Evolutionary conservation across 2,329 filamentous ascomycete genomes (phyloP).

Genomic region (Phoma herbarum): DNA sequence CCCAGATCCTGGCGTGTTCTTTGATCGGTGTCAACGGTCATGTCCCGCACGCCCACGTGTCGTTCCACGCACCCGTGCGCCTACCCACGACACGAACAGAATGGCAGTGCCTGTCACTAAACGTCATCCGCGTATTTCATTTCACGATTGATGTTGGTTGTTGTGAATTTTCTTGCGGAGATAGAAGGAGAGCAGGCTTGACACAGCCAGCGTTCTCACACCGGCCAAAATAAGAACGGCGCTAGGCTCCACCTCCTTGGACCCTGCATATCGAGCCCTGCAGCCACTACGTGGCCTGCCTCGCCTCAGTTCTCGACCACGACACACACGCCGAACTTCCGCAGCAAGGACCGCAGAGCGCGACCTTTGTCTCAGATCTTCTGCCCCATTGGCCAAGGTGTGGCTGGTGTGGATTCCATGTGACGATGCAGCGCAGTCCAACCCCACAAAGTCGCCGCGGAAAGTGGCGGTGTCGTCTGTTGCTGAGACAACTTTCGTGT

Average conservation of each 20-base stretch:
- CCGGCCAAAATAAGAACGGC: conserved; percentile 16
- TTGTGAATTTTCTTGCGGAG: neutral
- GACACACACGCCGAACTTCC: conserved; percentile 13
- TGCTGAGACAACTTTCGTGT: conserved; percentile 22
- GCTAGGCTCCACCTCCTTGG: conserved; percentile 14
- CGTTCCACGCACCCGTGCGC: neutral
- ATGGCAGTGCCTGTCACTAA: neutral
- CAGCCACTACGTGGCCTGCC: conserved; percentile 21
- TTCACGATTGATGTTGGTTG: neutral
- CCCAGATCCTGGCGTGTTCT: neutral
- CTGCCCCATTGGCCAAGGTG: conserved; percentile 17
- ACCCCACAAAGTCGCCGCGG: conserved; percentile 21
- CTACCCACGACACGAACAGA: neutral
- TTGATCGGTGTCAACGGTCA: conserved; percentile 7
- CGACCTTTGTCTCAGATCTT: conserved; percentile 12
- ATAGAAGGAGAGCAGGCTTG: neutral
- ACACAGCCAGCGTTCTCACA: conserved; percentile 7
- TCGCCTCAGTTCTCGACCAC: conserved; percentile 22
- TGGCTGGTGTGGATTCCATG: conserved; percentile 22
- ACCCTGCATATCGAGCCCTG: conserved; percentile 20
- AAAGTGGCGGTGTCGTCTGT: conserved; percentile 24
- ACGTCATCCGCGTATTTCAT: neutral
- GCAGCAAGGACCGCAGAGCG: conserved; percentile 15
- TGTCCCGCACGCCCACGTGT: conserved; percentile 1
- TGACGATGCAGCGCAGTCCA: conserved; percentile 12